Base-by-base conservation (phyloP, 1,284 basidiomycete species). In the Marasmius sp. region DNA sequence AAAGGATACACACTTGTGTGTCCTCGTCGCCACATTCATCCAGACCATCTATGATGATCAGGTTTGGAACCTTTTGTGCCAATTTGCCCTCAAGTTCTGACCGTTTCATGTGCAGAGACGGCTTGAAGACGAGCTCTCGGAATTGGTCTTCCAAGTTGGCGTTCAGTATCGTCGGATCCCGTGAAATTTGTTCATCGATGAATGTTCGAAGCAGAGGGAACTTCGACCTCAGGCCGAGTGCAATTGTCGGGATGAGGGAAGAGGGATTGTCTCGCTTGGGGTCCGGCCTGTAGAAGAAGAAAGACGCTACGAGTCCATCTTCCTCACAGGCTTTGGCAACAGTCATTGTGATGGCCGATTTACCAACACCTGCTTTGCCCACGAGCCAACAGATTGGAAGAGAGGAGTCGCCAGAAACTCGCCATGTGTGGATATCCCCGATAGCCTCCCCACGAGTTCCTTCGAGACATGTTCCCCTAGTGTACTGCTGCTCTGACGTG, bases 321-420 rank as follows among this genome's bases (percentile, higher is more conserved):
- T 59, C 20, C 14, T 47, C 52, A 14, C 39, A 63, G 14, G 41
- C 39, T 20, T 66, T 38, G 11, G 65, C 64, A 16, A 69, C 45
- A 1, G 64, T 67, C 18, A 61, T 65, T 0, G 68, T 66, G 10
- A 69, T 64, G 6, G 68, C 54, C 0, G 67, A 66, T 52, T 69
- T 69, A 3, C 67, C 68, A 11, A 27, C 34, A 3, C 68, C 68
- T 9, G 65, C 65, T 5, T 50, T 45, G 9, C 68, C 67, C 37
- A 60, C 50, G 12, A 69, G 55, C 65, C 62, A 68, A 27, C 60
- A 62, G 39, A 67, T n/a, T 0, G 56, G 45, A 20, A 54, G 50
- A 6, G n/a, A 36, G 18, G 52, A 20, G 1, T 41, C 43, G 33
- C 36, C 41, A 12, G 33, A 16, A 20, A 18, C 2, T 6, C 61